Percentiles rank a stretch among this genome's conserved stretches.
Evolutionary conservation across 176 grass and related monocot species (phyloP).

Genomic region (Aegilops speltoides): DNA sequence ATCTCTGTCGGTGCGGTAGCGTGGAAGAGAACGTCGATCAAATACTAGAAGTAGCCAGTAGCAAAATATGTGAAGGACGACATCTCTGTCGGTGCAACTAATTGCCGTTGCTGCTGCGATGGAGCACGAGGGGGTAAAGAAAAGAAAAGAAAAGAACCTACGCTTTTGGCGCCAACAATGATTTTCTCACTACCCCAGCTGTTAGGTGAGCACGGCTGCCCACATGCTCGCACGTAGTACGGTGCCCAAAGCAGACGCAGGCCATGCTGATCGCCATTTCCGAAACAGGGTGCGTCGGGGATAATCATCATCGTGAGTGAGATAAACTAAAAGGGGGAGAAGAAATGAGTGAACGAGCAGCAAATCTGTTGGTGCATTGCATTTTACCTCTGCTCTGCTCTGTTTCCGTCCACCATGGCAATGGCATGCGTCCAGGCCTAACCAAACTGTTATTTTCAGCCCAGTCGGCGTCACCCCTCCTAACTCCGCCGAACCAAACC

Average conservation of each 20-base stretch:
- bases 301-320: neutral
- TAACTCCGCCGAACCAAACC: conserved; percentile 25
- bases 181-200: neutral
- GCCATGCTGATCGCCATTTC: neutral
- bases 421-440: neutral
- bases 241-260: neutral
- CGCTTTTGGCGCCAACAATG: neutral
- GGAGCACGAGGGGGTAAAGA: neutral
- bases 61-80: no score
- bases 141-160: neutral
- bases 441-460: neutral
- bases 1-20: neutral
- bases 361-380: conserved; percentile 1
- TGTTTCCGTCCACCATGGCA: neutral
- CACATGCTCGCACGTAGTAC: neutral
- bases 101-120: neutral
- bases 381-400: neutral
- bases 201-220: conserved; percentile 12
- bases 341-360: neutral
- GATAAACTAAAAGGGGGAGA: neutral
- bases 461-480: neutral
- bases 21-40: no score
- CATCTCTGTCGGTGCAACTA: neutral
- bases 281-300: neutral
- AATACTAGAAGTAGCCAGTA: no score